These are phyloP conservation scores for Cladorrhinum samala DNA, from an alignment of 495 filamentous ascomycete genomes.

Conservation along the genomic window DNA sequence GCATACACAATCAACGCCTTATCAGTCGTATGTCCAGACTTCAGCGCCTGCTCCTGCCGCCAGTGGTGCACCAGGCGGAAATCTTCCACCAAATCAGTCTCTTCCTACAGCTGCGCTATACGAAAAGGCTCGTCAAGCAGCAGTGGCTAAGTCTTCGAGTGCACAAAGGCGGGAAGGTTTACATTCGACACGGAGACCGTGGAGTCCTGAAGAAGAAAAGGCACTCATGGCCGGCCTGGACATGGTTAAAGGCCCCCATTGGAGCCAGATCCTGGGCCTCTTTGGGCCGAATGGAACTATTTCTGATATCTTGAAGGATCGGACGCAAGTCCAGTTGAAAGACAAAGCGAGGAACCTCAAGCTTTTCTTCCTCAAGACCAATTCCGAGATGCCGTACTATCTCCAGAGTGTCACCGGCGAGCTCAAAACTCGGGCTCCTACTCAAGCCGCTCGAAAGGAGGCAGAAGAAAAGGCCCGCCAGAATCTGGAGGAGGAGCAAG, in stretches of 20 bases:
- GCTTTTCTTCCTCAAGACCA: constrained; percentile 89
- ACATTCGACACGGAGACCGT: constrained; percentile 80
- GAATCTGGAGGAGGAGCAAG: constrained; percentile 63
- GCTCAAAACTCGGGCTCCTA: constrained; percentile 83
- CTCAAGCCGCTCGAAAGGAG: constrained; percentile 73
- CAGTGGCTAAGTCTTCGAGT: constrained; percentile 71
- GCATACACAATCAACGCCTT: constrained; percentile 13
- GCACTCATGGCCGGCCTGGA: constrained; percentile 89
- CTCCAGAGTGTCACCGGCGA: constrained; percentile 89
- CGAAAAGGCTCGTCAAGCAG: constrained; percentile 74
- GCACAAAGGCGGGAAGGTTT: constrained; percentile 66
- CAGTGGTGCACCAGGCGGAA: constrained; percentile 9
- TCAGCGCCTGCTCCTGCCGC: neutral
- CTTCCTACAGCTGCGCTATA: constrained; percentile 75
- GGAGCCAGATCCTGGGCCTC: constrained; percentile 88
- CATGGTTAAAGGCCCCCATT: constrained; percentile 87
- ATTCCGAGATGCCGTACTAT: constrained; percentile 88
- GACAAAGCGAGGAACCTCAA: constrained; percentile 95
- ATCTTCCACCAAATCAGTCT: constrained; percentile 60
- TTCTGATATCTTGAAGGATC: constrained; percentile 81
- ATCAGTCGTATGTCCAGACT: constrained; percentile 18
- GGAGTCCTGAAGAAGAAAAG: constrained; percentile 86
- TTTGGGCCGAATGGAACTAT: constrained; percentile 79
- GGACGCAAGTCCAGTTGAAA: constrained; percentile 92
- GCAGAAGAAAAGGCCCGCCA: constrained; percentile 64